A percentile compares a stretch with the other conserved stretches of the same genome.
Conservation (phyloP, 768 basidiomycete genomes). For the Tulasnella sp. region DNA sequence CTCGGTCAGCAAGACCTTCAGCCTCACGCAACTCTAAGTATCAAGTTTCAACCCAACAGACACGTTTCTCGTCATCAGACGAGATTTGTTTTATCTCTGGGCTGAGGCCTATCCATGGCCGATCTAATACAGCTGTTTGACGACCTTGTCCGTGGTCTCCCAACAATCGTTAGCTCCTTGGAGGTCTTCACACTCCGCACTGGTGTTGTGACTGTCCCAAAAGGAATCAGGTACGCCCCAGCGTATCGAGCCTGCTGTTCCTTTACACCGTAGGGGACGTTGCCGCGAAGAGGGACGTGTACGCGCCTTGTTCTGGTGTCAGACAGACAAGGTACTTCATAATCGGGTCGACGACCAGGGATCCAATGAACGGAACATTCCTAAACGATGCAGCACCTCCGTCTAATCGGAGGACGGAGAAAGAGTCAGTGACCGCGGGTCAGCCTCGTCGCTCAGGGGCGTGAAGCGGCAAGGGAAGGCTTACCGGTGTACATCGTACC, state of each 20-base stretch:
- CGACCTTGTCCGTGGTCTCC: conserved; percentile 4
- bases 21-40: no score
- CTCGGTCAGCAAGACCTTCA: no score
- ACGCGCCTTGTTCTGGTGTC: conserved; percentile 6
- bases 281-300: conserved; percentile 24
- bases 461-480: neutral
- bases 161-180: conserved; percentile 14
- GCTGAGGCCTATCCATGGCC: neutral
- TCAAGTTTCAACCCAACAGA: no score
- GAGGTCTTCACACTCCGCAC: conserved; percentile 14
- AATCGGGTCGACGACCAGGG: neutral
- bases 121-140: neutral
- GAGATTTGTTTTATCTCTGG: no score
- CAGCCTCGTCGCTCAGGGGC: neutral
- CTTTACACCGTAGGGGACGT: conserved; percentile 18
- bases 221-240: conserved; percentile 20
- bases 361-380: neutral
- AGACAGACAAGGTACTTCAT: conserved; percentile 2
- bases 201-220: conserved; percentile 14
- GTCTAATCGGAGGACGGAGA: neutral
- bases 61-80: no score
- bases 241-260: neutral
- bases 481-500: conserved; percentile 36
- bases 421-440: neutral
- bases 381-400: neutral